Base-by-base conservation (phyloP, 106 monocot genomes). In the Apostasia ramifera region DNA sequence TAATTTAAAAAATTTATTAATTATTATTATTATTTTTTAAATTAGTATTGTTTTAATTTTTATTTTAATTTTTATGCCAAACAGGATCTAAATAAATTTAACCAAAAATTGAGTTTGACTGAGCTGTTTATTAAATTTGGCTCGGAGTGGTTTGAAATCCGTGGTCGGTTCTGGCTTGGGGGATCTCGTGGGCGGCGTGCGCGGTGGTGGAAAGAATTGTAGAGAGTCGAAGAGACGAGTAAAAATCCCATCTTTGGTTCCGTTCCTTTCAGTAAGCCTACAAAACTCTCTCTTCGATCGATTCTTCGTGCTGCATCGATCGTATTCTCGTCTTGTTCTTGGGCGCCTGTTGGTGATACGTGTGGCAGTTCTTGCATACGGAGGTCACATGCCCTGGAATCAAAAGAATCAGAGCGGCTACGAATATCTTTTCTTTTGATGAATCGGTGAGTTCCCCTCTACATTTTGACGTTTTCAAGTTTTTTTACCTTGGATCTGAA, bases 121-220 rank as follows among this genome's bases (percentile, higher is more conserved):
- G 26, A 26, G 26, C 26, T 26, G 26, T 26, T 26, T 59, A 59
- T 74, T 74, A 74, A 66, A 74, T 74, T 55, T 56, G 42, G 40
- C 57, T 74, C 5, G 4, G 63, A 66, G 66, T 57, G 43, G 11
- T 57, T 70, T 70, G 58, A 59, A 39, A 47, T 70, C 70, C 70
- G 70, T 6, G 12, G 56, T 55, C 66, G 47, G 74, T 57, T 72
- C 54, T 53, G 63, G 57, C 49, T 55, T 40, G 15, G 15, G 46
- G 66, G 44, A 40, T 26, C 66, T 66, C 49, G 5, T 52, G 9
- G 11, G 11, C 52, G 52, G 6, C 52, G 11, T 52, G 6, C 47
- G 3, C 8, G 5, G 3, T 38, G 15, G 14, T 40, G 43, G 38
- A 40, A 40, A 48, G 59, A 72, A 51, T 13, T 12, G 49, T 12